Base-by-base conservation (phyloP, 148 eudicot species). In the Oxyria digyna region DNA sequence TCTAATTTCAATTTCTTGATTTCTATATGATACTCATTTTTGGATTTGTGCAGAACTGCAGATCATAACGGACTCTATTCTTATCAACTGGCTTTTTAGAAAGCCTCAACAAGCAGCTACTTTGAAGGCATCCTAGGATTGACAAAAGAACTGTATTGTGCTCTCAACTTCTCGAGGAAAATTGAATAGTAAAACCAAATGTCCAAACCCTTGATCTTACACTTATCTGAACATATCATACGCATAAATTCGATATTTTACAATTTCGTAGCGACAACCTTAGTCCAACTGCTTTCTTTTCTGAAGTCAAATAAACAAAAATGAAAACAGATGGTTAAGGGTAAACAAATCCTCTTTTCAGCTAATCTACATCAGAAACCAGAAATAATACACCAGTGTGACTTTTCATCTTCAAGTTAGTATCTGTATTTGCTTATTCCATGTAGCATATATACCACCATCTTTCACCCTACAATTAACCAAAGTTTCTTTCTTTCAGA, bases 31-130 rank as follows among this genome's bases (percentile, higher is more conserved):
- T 15, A 4, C 0, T 13, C 4, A 17, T 27, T 57, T 2, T 2
- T 59, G 38, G 4, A 35, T n/a, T 15, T 35, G 21, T n/a, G n/a
- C n/a, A n/a, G n/a, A n/a, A n/a, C n/a, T 85, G 75, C 74, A 91
- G 96, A 89, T 91, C 67, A 78, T 91, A 62, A 72, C 84, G 67
- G 97, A 91, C 78, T 85, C 96, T 14, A 78, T 91, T 81, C 69
- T 91, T 9, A 85, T 91, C 5, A 87, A 81, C 72, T 77, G 67
- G 72, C 76, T 86, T 78, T 71, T 72, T 50, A 76, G 49, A 23
- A 78, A 77, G 72, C 76, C 81, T 62, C 55, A 74, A 12, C 62
- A 76, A 10, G 48, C 20, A 14, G 24, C 9, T 6, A 9, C 37
- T 29, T 59, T 38, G 18, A 59, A 59, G 65, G 18, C 65, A 29